These are phyloP conservation scores for Auricularia heimuer DNA, from an alignment of 768 basidiomycete species.

Conservation along the genomic window DNA sequence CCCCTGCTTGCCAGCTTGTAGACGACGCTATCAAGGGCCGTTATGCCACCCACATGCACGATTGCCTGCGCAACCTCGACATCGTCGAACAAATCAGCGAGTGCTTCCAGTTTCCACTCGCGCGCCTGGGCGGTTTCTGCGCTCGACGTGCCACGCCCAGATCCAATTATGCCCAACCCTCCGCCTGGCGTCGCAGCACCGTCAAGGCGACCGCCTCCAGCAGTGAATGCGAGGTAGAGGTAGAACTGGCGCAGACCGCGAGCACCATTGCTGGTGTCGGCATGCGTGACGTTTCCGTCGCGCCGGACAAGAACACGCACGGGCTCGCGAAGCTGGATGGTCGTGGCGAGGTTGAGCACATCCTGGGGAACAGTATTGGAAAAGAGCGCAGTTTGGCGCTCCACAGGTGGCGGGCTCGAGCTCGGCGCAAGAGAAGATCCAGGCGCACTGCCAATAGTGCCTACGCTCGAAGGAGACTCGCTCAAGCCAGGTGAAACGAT, in stretches of 20 bases:
- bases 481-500: slow-evolving; percentile 10
- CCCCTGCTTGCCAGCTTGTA: slow-evolving; percentile 82
- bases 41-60: slow-evolving; percentile 84
- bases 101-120: slow-evolving; percentile 91
- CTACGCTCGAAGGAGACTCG: slow-evolving; percentile 1
- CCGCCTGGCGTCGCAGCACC: slow-evolving; percentile 33
- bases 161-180: slow-evolving; percentile 85
- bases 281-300: slow-evolving; percentile 69
- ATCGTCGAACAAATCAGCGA: slow-evolving; percentile 84
- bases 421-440: slow-evolving; percentile 28
- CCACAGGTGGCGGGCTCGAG: slow-evolving; percentile 34
- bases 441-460: background rate
- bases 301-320: slow-evolving; percentile 95
- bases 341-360: slow-evolving; percentile 88
- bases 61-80: slow-evolving; percentile 71
- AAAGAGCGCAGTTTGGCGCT: slow-evolving; percentile 89
- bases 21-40: slow-evolving; percentile 76
- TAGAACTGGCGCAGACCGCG: slow-evolving; percentile 92
- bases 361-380: slow-evolving; percentile 98
- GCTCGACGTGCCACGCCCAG: slow-evolving; percentile 65
- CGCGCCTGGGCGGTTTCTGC: slow-evolving; percentile 78
- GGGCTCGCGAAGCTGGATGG: slow-evolving; percentile 90
- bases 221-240: slow-evolving; percentile 90
- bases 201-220: slow-evolving; percentile 58
- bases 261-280: slow-evolving; percentile 60